Base-by-base conservation (phyloP, 2,329 filamentous ascomycete species). In the Neopestalotiopsis sp. region DNA sequence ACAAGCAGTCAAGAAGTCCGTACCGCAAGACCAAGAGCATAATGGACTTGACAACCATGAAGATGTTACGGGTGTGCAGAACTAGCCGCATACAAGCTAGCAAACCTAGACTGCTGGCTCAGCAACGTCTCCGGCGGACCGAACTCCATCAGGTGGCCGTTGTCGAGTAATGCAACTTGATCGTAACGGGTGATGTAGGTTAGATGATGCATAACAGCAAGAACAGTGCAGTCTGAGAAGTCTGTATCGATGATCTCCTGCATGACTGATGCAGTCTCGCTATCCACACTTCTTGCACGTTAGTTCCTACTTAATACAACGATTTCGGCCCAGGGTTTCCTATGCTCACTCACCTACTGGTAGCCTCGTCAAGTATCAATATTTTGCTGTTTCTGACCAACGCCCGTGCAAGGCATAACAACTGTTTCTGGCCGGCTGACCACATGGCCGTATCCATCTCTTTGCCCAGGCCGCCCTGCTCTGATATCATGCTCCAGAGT, bases 191-290 rank as follows among this genome's bases (percentile, higher is more conserved):
- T 24, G 10, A 75, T 69, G 32, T 75, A 68, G 28, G 40, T 65
- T 30, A 74, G 71, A 1, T 71, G 66, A 63, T 75, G 72, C 68
- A 73, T 73, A 4, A 75, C 71, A 10, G 74, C 69, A 32, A 75
- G 56, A 1, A 76, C 71, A 14, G 73, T 75, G 34, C 71, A 69
- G 57, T 67, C 68, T 10, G 56, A 59, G 66, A 76, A 75, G 13
- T 71, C 71, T 3, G 32, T 70, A 67, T 75, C 72, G 40, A 76
- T 68, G 6, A 75, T 67, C n/a, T 66, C 6, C 49, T 58, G 64
- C 49, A 66, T 66, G 9, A 58, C 58, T 7, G 7, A 1, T 58
- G 57, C 64, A 4, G 42, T 66, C 20, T 66, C 45, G 30, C 1
- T 2, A 45, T 68, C 67, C 24, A 68, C 49, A 49, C 67, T 68